phyloP scores from a whole-genome alignment of 768 basidiomycete species.

The Brasilioporus rufonigricans region DNA sequence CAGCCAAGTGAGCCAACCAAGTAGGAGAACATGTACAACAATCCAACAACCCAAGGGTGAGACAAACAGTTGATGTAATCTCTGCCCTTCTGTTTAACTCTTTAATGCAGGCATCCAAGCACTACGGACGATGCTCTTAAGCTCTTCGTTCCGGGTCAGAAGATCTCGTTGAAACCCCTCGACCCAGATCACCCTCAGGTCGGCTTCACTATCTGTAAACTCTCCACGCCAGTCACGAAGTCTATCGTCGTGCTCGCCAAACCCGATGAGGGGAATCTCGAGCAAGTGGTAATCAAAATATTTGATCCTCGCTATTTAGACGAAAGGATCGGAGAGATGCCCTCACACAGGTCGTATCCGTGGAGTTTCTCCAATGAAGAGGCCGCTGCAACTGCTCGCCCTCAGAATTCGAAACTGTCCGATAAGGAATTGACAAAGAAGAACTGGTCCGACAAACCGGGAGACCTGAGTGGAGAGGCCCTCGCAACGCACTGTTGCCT shows the following conservation, averaged over 20 bases:
- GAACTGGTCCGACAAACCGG: neutral
- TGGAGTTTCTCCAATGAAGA: neutral
- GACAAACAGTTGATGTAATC: no score
- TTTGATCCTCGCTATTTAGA: conserved; percentile 8
- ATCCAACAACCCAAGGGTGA: no score
- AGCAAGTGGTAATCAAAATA: conserved; percentile 2
- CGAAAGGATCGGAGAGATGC: neutral
- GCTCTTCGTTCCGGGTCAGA: neutral
- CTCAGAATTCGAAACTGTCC: neutral
- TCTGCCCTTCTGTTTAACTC: no score
- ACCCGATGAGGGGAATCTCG: neutral
- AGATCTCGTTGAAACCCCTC: neutral
- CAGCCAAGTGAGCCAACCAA: no score
- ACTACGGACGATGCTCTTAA: conserved; percentile 2
- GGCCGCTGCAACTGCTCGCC: neutral
- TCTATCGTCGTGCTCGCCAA: conserved; percentile 3
- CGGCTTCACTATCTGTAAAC: neutral
- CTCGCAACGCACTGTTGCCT: neutral
- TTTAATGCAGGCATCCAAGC: neutral
- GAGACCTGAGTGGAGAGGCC: neutral
- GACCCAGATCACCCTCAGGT: neutral
- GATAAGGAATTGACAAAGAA: no score
- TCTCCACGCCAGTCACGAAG: conserved; percentile 1
- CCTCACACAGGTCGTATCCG: neutral
- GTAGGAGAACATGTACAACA: no score